Evolutionary conservation across 2,329 filamentous ascomycete species (phyloP).

Genomic region (Cordyceps sp.): DNA sequence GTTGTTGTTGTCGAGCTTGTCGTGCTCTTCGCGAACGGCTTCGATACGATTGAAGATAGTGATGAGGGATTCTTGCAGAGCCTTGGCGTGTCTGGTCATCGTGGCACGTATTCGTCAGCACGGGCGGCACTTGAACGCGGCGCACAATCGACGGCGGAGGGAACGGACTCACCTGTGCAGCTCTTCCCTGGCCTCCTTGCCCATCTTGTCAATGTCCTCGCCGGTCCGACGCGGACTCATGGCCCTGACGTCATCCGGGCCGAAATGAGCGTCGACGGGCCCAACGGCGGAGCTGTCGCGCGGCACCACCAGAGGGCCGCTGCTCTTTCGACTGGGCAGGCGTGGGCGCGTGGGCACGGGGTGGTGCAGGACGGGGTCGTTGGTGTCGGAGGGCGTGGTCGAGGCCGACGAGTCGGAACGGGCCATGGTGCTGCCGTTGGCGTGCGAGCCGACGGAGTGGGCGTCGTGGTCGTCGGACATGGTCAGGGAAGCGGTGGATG

Average conservation of each 20-base stretch:
- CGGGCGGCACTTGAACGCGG: background rate
- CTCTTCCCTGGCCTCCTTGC: conserved; percentile 61
- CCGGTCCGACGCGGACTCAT: conserved; percentile 90
- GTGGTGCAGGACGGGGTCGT: conserved; percentile 26
- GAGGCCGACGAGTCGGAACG: conserved; percentile 20
- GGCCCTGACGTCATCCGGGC: conserved; percentile 74
- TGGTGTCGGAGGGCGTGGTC: conserved; percentile 16
- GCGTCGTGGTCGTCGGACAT: conserved; percentile 10
- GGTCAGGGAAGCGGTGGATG: no score
- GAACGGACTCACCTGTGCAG: conserved; percentile 34
- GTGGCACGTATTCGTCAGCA: background rate
- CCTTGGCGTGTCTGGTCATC: conserved; percentile 59
- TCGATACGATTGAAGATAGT: conserved; percentile 89
- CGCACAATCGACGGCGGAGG: no score
- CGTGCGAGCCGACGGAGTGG: conserved; percentile 8
- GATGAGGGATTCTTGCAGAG: conserved; percentile 74
- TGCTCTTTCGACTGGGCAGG: conserved; percentile 59
- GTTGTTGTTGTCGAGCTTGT: conserved; percentile 94
- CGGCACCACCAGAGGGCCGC: conserved; percentile 68
- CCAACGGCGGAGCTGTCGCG: conserved; percentile 60
- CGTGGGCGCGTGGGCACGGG: conserved; percentile 44
- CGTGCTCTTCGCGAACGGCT: conserved; percentile 82
- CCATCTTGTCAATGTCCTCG: conserved; percentile 77
- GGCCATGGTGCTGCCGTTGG: conserved; percentile 16
- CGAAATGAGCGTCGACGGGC: conserved; percentile 57